phyloP scores from a whole-genome alignment of 192 early-diverging fungal species.

The Tieghemiomyces parasiticus region DNA sequence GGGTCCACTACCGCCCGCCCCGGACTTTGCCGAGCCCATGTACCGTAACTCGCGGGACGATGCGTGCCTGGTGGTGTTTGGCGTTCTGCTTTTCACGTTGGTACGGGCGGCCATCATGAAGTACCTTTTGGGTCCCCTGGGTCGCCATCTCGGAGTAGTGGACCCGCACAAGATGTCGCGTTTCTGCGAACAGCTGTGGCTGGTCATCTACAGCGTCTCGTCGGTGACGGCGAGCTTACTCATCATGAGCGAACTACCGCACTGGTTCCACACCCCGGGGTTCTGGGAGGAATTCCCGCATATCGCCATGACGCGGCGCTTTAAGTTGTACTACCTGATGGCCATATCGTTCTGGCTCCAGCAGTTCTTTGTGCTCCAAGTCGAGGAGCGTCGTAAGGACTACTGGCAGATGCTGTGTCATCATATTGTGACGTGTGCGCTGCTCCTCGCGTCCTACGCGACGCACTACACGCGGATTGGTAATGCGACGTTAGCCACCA shows the following conservation, averaged over 20 bases:
- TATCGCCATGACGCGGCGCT: slow-evolving; percentile 20
- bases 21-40: neutral
- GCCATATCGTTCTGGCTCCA: slow-evolving; percentile 29
- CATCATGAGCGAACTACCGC: slow-evolving; percentile 18
- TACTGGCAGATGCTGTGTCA: slow-evolving; percentile 30
- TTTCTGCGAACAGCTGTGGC: slow-evolving; percentile 38
- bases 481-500: slow-evolving; percentile 29
- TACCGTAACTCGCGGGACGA: slow-evolving; percentile 13
- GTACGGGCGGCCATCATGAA: slow-evolving; percentile 19
- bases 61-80: slow-evolving; percentile 19
- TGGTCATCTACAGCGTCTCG: slow-evolving; percentile 22
- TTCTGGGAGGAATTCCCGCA: slow-evolving; percentile 32
- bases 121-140: slow-evolving; percentile 21
- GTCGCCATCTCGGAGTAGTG: slow-evolving; percentile 19
- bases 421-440: slow-evolving; percentile 31
- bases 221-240: slow-evolving; percentile 24
- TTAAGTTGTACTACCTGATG: slow-evolving; percentile 35
- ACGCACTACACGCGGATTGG: slow-evolving; percentile 37
- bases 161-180: slow-evolving; percentile 18
- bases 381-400: slow-evolving; percentile 36
- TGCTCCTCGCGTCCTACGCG: slow-evolving; percentile 28
- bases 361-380: slow-evolving; percentile 27
- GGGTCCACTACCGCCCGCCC: neutral
- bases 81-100: slow-evolving; percentile 14
- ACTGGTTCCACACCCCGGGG: slow-evolving; percentile 27